Conservation (phyloP, 1,139 yeast genomes). For the Yamadazyma siamensis region DNA sequence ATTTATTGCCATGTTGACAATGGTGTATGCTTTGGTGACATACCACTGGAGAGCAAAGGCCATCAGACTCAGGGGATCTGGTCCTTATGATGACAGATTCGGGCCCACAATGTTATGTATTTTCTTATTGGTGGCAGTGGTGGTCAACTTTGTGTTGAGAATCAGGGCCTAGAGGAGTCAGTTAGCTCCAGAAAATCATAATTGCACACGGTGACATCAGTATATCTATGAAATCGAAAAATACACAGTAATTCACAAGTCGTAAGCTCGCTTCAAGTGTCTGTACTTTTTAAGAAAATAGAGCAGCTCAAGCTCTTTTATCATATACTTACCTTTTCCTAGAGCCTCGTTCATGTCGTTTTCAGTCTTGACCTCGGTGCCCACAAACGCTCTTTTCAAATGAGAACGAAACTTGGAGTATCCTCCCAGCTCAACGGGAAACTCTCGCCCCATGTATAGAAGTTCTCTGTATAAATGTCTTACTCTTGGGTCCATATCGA, state of each 20-base stretch:
- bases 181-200: background rate
- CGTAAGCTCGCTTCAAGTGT: constrained; percentile 30
- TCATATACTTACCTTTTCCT: constrained; percentile 28
- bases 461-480: constrained; percentile 28
- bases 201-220: background rate
- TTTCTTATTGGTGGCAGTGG: constrained; percentile 87
- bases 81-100: constrained; percentile 96
- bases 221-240: background rate
- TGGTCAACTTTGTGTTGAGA: constrained; percentile 86
- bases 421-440: constrained; percentile 32
- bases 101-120: constrained; percentile 99
- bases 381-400: constrained; percentile 19
- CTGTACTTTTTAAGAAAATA: constrained; percentile 31
- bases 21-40: constrained; percentile 91
- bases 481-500: constrained; percentile 34
- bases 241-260: constrained; percentile 1
- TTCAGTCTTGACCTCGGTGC: constrained; percentile 14
- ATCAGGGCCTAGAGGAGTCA: constrained; percentile 45
- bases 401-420: constrained; percentile 18
- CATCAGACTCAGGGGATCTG: constrained; percentile 93
- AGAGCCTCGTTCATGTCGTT: constrained; percentile 24
- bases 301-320: constrained; percentile 31
- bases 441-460: constrained; percentile 35
- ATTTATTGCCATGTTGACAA: constrained; percentile 92
- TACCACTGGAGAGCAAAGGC: constrained; percentile 99